Conservation (phyloP, 1,139 yeast species). For the Hansenula anomala region DNA sequence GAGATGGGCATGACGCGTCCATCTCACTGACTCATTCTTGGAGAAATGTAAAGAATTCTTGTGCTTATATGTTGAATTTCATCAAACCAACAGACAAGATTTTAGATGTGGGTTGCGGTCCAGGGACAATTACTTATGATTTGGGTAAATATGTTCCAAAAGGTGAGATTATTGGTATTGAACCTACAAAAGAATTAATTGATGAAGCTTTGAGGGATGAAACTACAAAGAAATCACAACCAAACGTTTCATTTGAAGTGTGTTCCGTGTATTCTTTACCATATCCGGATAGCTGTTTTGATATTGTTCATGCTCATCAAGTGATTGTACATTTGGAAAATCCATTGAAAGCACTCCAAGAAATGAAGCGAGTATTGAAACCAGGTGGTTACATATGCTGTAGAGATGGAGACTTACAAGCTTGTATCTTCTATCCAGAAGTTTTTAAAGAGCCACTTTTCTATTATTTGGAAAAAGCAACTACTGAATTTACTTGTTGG, state of each 20-base stretch:
- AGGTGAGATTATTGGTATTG: conserved; percentile 32
- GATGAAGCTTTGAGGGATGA: conserved; percentile 13
- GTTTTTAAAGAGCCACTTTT: conserved; percentile 14
- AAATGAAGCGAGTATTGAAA: conserved; percentile 45
- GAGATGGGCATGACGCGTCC: conserved; percentile 22
- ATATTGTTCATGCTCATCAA: conserved; percentile 36
- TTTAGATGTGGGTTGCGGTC: conserved; percentile 41
- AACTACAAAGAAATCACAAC: too few relatives aligned
- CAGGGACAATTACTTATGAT: conserved; percentile 36
- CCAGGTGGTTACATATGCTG: conserved; percentile 36
- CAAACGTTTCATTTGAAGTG: conserved; percentile 26
- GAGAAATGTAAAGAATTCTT: conserved; percentile 32
- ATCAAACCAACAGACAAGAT: conserved; percentile 26
- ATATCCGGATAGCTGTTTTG: conserved; percentile 33
- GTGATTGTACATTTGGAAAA: conserved; percentile 34
- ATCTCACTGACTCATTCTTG: conserved; percentile 32
- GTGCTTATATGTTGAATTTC: conserved; percentile 27
- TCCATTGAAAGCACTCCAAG: conserved; percentile 39
- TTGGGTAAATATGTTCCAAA: conserved; percentile 27
- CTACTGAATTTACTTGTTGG: neutral
- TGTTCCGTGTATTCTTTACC: conserved; percentile 33
- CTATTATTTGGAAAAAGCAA: neutral
- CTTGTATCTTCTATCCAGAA: conserved; percentile 23
- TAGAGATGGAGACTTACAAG: conserved; percentile 29
- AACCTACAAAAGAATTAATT: conserved; percentile 29